Evolutionary conservation across 169 alveolate genomes (phyloP).

Genomic region (Plasmodium fragile): DNA sequence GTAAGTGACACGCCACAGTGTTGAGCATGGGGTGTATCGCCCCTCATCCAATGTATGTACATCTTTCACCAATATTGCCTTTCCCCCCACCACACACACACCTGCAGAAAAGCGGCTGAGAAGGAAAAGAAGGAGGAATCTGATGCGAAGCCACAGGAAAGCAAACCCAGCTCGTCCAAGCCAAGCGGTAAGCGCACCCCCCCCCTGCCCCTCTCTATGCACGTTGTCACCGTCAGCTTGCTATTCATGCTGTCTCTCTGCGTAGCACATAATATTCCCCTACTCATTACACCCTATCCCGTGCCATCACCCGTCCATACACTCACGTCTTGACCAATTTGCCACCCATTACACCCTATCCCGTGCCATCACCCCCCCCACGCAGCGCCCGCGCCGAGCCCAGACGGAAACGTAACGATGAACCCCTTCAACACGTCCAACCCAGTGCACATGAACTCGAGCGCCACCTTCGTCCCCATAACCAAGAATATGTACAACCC

Average conservation of each 20-base stretch:
- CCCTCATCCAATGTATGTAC: neutral
- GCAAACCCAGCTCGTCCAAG: constrained; percentile 6
- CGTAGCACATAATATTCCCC: neutral
- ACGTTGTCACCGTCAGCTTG: neutral
- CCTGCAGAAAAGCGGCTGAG: constrained; percentile 8
- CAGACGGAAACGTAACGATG: constrained; percentile 41
- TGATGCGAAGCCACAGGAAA: constrained; percentile 13
- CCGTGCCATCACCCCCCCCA: neutral
- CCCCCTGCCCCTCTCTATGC: neutral
- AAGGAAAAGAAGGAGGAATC: constrained; percentile 17
- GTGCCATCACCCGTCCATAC: neutral
- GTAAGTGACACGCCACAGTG: neutral
- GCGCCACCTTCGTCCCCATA: constrained; percentile 12
- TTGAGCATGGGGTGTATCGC: neutral
- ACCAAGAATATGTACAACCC: constrained; percentile 48
- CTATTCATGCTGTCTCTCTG: neutral
- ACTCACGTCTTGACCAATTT: neutral
- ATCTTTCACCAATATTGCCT: neutral
- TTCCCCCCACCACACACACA: neutral
- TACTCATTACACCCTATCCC: neutral
- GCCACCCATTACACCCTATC: neutral
- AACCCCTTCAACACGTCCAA: constrained; percentile 46
- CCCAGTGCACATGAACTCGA: constrained; percentile 24
- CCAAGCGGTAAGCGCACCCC: constrained; percentile 1
- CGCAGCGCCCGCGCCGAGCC: neutral